Evolutionary conservation across 805 yeast genomes (phyloP), one percentile per base, ranked within the genome.

Genomic region (Metschnikowia drakensbergensis): DNA sequence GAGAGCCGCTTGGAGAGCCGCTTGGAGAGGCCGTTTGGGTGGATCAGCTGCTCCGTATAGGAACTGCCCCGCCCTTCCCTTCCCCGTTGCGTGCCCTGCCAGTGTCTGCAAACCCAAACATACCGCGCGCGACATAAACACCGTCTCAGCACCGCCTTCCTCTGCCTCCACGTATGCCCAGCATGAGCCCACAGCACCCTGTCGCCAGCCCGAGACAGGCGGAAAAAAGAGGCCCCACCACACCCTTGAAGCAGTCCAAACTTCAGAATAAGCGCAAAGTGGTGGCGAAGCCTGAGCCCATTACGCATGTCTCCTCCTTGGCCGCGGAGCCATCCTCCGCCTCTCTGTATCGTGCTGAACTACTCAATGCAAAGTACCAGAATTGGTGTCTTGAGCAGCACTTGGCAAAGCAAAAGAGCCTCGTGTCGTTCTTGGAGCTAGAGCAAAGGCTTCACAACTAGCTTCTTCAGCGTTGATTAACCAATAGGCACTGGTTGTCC

Each of bases 181-280:
- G 22, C 32, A 42, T 42, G 45, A 42, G 26, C 26, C 10, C 37
- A 5, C 31, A 5, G 27, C 37, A 13, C 26, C 10, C 45, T 5
- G 37, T 42, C 10, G 41, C n/a, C n/a, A 51, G 51, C 13, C 54
- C 54, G 3, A 36, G 54, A 45, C 49, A 50, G 22, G 42, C 54
- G 2, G 54, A 46, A 17, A 68, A 68, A 51, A 57, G 74, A 40
- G 69, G 66, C 5, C 69, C 75, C 25, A 54, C 65, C 13, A 67
- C 75, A 5, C 75, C 75, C 1, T 52, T 68, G 43, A 58, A 68
- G 6, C 67, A 66, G 11, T 58, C 68, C 6, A 47, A 54, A 17
- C 49, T 58, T 22, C 63, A 58, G 27, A 58, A 58, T 37, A 57
- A 48, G 50, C 66, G 51, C 51, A 55, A 43, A 42, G 57, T 41